Percentiles rank a stretch among this genome's conserved stretches.
These are phyloP conservation scores for Obba rivulosa DNA, from an alignment of 768 basidiomycete species.

Conservation along the genomic window DNA sequence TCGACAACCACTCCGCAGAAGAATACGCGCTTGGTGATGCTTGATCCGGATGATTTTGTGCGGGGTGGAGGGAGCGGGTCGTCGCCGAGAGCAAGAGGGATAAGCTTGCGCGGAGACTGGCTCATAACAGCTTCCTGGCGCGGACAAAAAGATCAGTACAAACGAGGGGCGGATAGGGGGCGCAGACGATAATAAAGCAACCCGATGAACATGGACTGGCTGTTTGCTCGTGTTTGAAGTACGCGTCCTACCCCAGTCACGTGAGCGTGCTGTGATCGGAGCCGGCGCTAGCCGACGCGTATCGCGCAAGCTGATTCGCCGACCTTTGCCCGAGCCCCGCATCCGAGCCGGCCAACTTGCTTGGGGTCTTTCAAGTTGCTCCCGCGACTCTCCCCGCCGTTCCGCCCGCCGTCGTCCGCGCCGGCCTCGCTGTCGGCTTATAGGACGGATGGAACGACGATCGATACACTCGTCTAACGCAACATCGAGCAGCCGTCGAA, in stretches of 20 bases:
- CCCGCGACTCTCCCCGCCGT: background rate
- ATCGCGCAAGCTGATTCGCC: background rate
- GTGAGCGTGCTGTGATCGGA: background rate
- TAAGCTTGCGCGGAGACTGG: slow-evolving; percentile 65
- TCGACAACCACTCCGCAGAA: slow-evolving; percentile 90
- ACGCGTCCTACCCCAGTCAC: background rate
- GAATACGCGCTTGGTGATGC: slow-evolving; percentile 75
- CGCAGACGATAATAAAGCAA: too few species aligned
- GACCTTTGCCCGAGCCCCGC: background rate
- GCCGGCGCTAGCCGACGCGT: too few species aligned
- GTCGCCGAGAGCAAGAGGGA: slow-evolving; percentile 70
- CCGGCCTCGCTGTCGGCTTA: too few species aligned
- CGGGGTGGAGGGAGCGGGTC: slow-evolving; percentile 40
- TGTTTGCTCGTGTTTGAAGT: background rate
- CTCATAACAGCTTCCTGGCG: slow-evolving; percentile 50
- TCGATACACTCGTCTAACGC: too few species aligned
- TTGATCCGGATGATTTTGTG: slow-evolving; percentile 30
- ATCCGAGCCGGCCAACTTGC: too few species aligned
- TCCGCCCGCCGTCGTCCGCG: too few species aligned
- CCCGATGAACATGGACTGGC: background rate
- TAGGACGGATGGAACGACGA: too few species aligned
- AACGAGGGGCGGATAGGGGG: slow-evolving; percentile 2
- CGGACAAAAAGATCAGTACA: slow-evolving; percentile 2
- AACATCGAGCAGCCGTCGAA: too few species aligned
- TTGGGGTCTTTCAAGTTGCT: background rate